Base-by-base conservation (phyloP, 2,329 filamentous ascomycete species). In the Fusarium sp. region DNA sequence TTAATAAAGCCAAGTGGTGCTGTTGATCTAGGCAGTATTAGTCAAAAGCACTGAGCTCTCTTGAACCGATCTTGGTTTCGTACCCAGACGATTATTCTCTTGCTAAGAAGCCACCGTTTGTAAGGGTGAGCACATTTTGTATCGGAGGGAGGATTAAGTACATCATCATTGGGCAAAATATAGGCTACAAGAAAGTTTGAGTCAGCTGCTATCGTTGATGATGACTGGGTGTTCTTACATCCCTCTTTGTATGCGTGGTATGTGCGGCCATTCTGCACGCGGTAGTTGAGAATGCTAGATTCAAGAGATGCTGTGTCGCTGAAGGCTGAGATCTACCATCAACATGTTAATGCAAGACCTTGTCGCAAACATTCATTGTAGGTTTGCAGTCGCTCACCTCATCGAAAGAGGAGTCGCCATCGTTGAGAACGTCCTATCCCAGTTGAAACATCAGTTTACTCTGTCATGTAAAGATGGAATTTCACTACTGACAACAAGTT, bases 171-270 rank as follows among this genome's bases (percentile, higher is more conserved):
- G 3, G 66, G 66, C 3, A 46, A 33, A 2, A 57, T 26, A 43
- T 69, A 69, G 3, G 39, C 49, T 31, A 13, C 5, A 31, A 31
- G 4, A 31, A 13, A 13, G 2, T 31, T 31, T 31, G 28, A 31
- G 28, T 13, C 5, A 31, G 28, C 9, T 31, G 13, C 10, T 31
- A 31, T 31, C 28, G 28, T 31, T 31, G 28, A 31, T 11, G 28
- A 31, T 31, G 28, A 13, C 28, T 13, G 10, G 28, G 28, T 31
- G 5, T 31, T 13, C 28, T 31, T 31, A 31, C 28, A 31, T 6
- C 66, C 60, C 7, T 76, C 76, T 31, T 76, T 75, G 53, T 72
- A 70, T 3, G 57, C 69, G 38, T 76, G 74, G 39, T 76, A 76
- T 1, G 72, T 74, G 7, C 74, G 65, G 7, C 74, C 74, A 26